Percentiles rank a stretch among this genome's conserved stretches.
Evolutionary conservation across 345 rosid species (phyloP).

Genomic region (Citrus australasica): DNA sequence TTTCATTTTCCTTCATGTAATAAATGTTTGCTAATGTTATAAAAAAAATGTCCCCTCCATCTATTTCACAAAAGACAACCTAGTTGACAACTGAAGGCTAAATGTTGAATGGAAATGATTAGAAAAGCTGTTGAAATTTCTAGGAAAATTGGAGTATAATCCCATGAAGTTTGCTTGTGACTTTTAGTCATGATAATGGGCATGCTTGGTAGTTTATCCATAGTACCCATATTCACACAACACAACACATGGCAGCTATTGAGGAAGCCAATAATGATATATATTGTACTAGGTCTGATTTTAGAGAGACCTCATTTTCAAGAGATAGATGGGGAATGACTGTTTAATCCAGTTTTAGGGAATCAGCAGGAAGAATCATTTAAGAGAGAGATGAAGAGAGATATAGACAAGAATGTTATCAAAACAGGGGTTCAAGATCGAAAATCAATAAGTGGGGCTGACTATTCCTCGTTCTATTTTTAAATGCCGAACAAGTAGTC

Average conservation of each 20-base stretch:
- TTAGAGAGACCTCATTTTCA: not conserved
- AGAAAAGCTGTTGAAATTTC: not conserved
- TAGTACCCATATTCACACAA: not conserved
- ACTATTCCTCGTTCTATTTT: not conserved
- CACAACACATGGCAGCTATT: not conserved
- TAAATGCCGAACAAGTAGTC: not conserved
- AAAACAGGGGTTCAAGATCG: too few relatives aligned
- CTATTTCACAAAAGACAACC: not conserved
- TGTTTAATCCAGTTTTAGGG: not conserved
- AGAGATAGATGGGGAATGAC: not conserved
- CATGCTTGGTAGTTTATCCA: not conserved
- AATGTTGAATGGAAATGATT: not conserved
- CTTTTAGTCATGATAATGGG: too few relatives aligned
- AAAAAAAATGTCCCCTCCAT: not conserved
- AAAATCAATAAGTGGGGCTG: too few relatives aligned
- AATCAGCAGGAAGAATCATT: not conserved
- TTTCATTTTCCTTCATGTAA: not conserved
- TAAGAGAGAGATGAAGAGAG: not conserved
- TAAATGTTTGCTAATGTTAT: not conserved
- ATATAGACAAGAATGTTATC: too few relatives aligned
- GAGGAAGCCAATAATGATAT: not conserved
- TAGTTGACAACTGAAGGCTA: not conserved
- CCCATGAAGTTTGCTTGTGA: too few relatives aligned
- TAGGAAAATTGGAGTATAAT: not conserved
- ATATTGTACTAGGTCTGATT: not conserved